These are phyloP conservation scores for Heritiera littoralis DNA, from an alignment of 345 rosid genomes.

Conservation along the genomic window DNA sequence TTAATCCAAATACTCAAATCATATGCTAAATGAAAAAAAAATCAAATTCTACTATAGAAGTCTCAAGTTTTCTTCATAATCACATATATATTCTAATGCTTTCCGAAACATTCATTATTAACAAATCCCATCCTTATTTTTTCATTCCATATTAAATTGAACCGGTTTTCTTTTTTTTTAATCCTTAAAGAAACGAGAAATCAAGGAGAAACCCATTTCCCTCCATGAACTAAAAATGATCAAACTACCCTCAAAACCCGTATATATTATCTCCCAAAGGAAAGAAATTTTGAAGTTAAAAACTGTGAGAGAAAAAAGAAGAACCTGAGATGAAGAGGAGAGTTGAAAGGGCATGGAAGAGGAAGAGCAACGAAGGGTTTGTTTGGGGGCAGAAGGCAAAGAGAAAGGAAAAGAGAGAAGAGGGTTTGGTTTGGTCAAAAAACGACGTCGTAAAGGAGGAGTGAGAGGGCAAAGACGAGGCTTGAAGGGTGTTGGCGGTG, in stretches of 20 bases:
- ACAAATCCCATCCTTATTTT: background rate
- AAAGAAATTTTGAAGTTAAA: slow-evolving; percentile 8
- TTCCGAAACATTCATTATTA: background rate
- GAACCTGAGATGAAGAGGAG: slow-evolving; percentile 58
- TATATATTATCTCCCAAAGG: background rate
- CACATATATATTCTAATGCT: background rate
- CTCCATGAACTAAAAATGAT: background rate
- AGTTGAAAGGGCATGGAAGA: slow-evolving; percentile 52
- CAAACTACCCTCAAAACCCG: background rate
- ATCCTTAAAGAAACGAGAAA: background rate
- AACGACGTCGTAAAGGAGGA: slow-evolving; percentile 18
- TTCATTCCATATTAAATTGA: background rate
- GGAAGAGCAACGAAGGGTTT: slow-evolving; percentile 34
- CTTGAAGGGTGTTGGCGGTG: slow-evolving; percentile 7
- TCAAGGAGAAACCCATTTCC: background rate
- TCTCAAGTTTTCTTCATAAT: background rate
- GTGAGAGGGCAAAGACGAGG: slow-evolving; percentile 16
- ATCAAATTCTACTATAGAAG: background rate
- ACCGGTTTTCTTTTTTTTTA: background rate
- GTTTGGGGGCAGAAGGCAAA: slow-evolving; percentile 17
- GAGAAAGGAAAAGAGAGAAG: slow-evolving; percentile 20
- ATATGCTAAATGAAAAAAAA: background rate
- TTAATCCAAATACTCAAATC: background rate
- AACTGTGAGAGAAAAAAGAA: background rate
- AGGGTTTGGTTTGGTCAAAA: slow-evolving; percentile 23